Evolutionary conservation across 73 alveolate genomes (phyloP), one percentile per base, ranked within the genome.

Genomic region (Paramecium octaurelia): DNA sequence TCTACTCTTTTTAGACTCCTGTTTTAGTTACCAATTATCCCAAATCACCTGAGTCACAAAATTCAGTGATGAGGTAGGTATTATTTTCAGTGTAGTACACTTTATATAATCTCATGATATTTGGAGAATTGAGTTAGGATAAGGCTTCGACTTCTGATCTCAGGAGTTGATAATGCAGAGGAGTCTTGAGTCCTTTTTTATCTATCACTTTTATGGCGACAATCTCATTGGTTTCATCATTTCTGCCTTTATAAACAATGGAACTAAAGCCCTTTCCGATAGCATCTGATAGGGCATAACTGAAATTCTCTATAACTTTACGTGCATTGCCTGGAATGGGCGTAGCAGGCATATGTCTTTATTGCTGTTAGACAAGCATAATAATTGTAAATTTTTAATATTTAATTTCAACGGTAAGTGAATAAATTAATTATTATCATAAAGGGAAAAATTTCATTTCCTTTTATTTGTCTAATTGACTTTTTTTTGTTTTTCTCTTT

Each of bases 181-280:
- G 75, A 23, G 91, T 80, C 29, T 80, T 80, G 5, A 80, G 57
- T 21, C 91, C 91, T 29, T 89, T 89, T 68, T 70, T 89, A 71
- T 89, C 94, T 1, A 89, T 89, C 4, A 89, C 94, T 36, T 89
- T 89, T 11, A 89, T 83, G 40, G 94, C 94, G 6, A 89, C 94
- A 14, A 46, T 42, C 23, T 89, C 94, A 31, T 64, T 88, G 6
- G 90, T 89, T 46, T 83, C 71, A 44, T 89, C 94, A 54, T 89
- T 83, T 24, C 88, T 69, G 29, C 94, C 94, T 48, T 73, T 89
- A 36, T 70, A 89, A 4, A 89, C 94, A 36, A 70, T 73, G 12
- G 85, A 44, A 44, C 92, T 70, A 54, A 70, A 89, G 29, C 94
- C 94, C 60, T 89, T 89, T 34, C 94, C 94, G 36, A 89, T 89